Base-by-base conservation (phyloP, 345 rosid genomes). In the Corymbia maculata region DNA sequence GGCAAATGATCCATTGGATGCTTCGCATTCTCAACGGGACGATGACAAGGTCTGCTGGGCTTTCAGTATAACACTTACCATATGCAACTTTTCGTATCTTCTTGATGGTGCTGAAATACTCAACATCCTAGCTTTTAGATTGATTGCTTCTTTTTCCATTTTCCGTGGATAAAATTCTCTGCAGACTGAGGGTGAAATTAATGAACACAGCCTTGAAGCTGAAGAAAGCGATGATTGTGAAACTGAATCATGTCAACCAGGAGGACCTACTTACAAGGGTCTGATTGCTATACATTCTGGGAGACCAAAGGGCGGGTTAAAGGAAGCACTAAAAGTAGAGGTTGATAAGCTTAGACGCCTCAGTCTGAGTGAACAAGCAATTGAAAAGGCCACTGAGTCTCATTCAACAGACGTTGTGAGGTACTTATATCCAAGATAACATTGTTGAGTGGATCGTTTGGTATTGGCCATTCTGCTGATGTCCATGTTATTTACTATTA, bases 271-370 rank as follows among this genome's bases (percentile, higher is more conserved):
- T 80, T 95, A 95, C 88, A 95, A 89, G 89, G 88, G 92, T 52
- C 88, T 96, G 88, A 96, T 96, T 90, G 93, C 98, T 75, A 96
- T 96, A 87, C 96, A 94, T 90, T 96, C 97, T 79, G 95, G 93
- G 57, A 96, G 94, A 89, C 94, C 92, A 21, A 95, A 94, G 92
- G 96, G 95, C 42, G 94, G 94, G 70, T 3, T 93, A 50, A 92
- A 86, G 64, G 92, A 89, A 80, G 92, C 91, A 85, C 88, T 92
- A 79, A 88, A 90, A 51, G 92, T 92, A 70, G 94, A 93, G 87
- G 93, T 90, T 36, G 89, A 88, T 64, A 91, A 90, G 88, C 94
- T 91, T 66, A 94, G 91, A 89, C 93, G 98, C 84, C 91, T 95
- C 85, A 95, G 98, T 90, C 89, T 96, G 91, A 95, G 96, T 30